These are phyloP conservation scores for Umbelopsis sp. DNA, from an alignment of 192 early-diverging fungal species.

Conservation along the genomic window DNA sequence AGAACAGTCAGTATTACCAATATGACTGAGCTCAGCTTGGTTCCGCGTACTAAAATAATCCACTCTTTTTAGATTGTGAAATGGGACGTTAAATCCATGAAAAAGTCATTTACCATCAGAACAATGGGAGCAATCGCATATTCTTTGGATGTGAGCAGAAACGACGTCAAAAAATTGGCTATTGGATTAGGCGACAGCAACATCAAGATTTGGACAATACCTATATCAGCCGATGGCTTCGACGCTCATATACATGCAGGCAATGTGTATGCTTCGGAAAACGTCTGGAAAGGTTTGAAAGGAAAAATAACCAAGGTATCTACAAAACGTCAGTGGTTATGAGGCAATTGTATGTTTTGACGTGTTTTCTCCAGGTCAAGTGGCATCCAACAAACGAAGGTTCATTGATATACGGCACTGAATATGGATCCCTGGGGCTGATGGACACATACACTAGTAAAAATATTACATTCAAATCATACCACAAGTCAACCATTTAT, in stretches of 20 bases:
- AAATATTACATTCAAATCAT: slow-evolving; percentile 37
- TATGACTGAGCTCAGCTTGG: background rate
- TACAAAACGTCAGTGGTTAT: background rate
- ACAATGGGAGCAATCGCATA: slow-evolving; percentile 6
- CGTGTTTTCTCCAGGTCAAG: slow-evolving; percentile 28
- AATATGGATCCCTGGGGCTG: slow-evolving; percentile 43
- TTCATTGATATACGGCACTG: slow-evolving; percentile 44
- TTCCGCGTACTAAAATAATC: background rate
- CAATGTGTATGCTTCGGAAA: slow-evolving; percentile 39
- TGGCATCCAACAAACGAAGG: slow-evolving; percentile 49
- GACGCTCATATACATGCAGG: background rate
- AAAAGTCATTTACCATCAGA: background rate
- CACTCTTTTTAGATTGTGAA: background rate
- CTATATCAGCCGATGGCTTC: slow-evolving; percentile 1
- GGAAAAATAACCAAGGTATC: slow-evolving; percentile 37
- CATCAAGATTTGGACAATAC: slow-evolving; percentile 12
- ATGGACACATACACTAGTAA: slow-evolving; percentile 31
- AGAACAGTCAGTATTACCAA: background rate
- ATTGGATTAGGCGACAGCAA: slow-evolving; percentile 4
- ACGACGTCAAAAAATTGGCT: background rate
- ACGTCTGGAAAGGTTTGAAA: slow-evolving; percentile 45
- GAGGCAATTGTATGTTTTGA: no score
- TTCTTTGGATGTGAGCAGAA: background rate
- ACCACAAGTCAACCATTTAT: slow-evolving; percentile 43
- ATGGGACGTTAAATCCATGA: background rate